phyloP scores from a whole-genome alignment of 805 yeast species.

The Blastobotrys parvus region DNA sequence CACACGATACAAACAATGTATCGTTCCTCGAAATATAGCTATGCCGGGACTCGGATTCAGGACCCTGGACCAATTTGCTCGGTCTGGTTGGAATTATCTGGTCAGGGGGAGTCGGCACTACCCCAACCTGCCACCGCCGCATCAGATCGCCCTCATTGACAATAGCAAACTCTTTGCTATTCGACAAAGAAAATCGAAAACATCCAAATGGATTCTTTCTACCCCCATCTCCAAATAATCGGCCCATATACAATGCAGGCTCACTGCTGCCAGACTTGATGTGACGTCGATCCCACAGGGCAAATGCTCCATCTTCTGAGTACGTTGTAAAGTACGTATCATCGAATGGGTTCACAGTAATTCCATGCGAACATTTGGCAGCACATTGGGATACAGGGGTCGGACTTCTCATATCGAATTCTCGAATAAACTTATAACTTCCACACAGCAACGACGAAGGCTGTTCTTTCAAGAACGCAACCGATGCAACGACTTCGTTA shows the following conservation, averaged over 20 bases:
- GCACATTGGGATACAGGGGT: constrained; percentile 54
- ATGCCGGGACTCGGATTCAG: constrained; percentile 5
- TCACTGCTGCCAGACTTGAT: constrained; percentile 15
- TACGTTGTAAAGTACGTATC: constrained; percentile 61
- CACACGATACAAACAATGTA: constrained; percentile 64
- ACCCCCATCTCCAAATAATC: constrained; percentile 11
- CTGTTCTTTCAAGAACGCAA: constrained; percentile 56
- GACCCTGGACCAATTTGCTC: not conserved
- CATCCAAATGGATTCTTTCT: constrained; percentile 16
- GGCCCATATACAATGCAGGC: constrained; percentile 19
- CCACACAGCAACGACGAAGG: constrained; percentile 56
- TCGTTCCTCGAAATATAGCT: constrained; percentile 29
- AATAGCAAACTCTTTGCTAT: constrained; percentile 68
- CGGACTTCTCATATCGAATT: constrained; percentile 65
- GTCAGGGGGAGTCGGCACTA: constrained; percentile 13
- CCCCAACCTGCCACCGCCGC: constrained; percentile 72
- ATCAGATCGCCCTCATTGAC: constrained; percentile 69
- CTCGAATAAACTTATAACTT: constrained; percentile 67
- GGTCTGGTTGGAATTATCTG: constrained; percentile 18
- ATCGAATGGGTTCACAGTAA: constrained; percentile 62
- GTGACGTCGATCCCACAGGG: constrained; percentile 43
- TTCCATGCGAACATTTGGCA: constrained; percentile 61
- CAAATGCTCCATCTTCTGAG: constrained; percentile 76
- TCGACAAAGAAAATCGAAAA: constrained; percentile 39
- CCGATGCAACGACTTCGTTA: constrained; percentile 66